These are phyloP conservation scores for Colletotrichum trifolii DNA, from an alignment of 2,329 filamentous ascomycete genomes.

Conservation along the genomic window DNA sequence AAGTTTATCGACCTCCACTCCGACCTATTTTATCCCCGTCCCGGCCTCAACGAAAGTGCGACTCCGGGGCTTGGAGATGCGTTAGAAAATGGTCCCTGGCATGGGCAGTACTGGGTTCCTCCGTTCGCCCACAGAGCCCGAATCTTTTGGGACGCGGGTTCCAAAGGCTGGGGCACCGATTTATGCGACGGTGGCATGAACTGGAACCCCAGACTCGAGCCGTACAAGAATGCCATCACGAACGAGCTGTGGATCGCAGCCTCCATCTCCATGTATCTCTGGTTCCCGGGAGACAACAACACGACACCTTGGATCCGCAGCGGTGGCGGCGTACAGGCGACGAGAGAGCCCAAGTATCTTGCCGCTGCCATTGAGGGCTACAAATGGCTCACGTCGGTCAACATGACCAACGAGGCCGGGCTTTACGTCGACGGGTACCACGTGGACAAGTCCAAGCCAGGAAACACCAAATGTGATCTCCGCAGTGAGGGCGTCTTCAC, in stretches of 20 bases:
- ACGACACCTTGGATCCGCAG: slow-evolving; percentile 70
- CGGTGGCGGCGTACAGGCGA: slow-evolving; percentile 37
- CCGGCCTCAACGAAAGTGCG: slow-evolving; percentile 39
- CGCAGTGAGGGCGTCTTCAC: slow-evolving; percentile 93
- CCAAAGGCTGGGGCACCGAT: slow-evolving; percentile 81
- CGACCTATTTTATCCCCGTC: slow-evolving; percentile 64
- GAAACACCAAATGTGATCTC: slow-evolving; percentile 80
- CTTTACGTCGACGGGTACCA: slow-evolving; percentile 92
- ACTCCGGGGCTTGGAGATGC: slow-evolving; percentile 43
- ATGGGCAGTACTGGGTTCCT: slow-evolving; percentile 79
- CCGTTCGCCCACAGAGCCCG: slow-evolving; percentile 86
- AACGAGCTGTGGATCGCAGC: slow-evolving; percentile 91
- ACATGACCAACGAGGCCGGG: slow-evolving; percentile 82
- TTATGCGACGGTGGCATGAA: slow-evolving; percentile 90
- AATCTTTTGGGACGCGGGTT: slow-evolving; percentile 86
- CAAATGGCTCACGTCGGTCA: slow-evolving; percentile 79
- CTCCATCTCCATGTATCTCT: slow-evolving; percentile 87
- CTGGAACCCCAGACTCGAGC: slow-evolving; percentile 83
- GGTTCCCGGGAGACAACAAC: slow-evolving; percentile 85
- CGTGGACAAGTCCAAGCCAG: slow-evolving; percentile 70
- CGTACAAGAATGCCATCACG: slow-evolving; percentile 97
- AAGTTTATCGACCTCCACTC: slow-evolving; percentile 81
- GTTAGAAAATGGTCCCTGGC: slow-evolving; percentile 68
- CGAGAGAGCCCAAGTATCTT: slow-evolving; percentile 73
- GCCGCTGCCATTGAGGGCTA: slow-evolving; percentile 82